phyloP scores from a whole-genome alignment of 2,329 filamentous ascomycete species.

The Fusarium sp. region DNA sequence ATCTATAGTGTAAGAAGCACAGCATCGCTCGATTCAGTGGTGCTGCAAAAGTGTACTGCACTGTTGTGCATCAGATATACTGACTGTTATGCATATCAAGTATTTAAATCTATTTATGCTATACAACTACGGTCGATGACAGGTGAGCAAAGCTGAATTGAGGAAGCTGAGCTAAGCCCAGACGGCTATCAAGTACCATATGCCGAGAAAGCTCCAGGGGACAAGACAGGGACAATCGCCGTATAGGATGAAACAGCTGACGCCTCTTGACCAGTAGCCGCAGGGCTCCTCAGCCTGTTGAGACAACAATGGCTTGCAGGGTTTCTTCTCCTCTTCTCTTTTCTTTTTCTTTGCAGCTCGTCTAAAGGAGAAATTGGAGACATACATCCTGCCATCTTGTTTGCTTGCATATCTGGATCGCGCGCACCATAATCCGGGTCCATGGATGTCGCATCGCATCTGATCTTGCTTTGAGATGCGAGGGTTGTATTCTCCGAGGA shows the following conservation, averaged over 20 bases:
- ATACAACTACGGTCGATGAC: neutral
- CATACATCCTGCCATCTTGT: neutral
- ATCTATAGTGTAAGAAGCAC: neutral
- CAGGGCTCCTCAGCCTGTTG: neutral
- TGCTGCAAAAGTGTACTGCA: slow-evolving; percentile 3
- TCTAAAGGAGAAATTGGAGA: neutral
- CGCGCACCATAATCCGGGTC: slow-evolving; percentile 23
- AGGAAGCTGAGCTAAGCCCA: neutral
- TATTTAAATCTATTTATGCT: neutral
- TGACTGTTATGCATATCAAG: neutral
- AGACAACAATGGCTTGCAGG: slow-evolving; percentile 32
- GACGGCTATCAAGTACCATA: neutral
- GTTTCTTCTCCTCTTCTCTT: neutral
- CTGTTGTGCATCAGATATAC: neutral
- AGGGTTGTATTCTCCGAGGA: neutral
- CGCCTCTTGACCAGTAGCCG: neutral
- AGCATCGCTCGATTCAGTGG: slow-evolving; percentile 11
- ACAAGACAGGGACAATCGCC: neutral
- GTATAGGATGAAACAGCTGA: slow-evolving; percentile 4
- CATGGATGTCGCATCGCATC: slow-evolving; percentile 3
- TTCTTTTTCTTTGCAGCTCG: neutral
- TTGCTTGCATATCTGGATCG: slow-evolving; percentile 21
- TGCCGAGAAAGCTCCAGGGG: neutral
- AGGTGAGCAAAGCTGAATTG: neutral
- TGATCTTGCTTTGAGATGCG: neutral